These are phyloP conservation scores for Solanum clarkiae DNA, from an alignment of 257 asterid genomes.

Conservation along the genomic window DNA sequence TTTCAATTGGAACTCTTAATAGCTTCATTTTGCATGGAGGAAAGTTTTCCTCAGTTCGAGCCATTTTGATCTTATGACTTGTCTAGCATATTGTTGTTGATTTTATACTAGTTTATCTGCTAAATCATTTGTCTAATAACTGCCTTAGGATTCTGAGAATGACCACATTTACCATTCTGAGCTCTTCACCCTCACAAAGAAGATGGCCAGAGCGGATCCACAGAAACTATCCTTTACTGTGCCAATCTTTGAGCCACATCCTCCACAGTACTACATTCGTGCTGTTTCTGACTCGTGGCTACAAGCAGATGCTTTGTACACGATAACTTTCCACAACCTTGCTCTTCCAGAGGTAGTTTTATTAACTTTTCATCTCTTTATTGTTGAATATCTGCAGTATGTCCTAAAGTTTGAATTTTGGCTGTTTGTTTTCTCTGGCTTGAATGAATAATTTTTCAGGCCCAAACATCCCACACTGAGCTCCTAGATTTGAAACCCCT, in stretches of 20 bases:
- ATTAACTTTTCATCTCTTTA: neutral
- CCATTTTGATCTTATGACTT: neutral
- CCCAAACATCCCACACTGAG: constrained; percentile 81
- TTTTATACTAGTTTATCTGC: neutral
- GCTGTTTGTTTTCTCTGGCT: neutral
- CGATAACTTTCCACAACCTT: constrained; percentile 79
- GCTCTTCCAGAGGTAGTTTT: constrained; percentile 83
- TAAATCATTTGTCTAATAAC: neutral
- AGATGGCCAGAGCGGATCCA: constrained; percentile 81
- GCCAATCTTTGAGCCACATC: constrained; percentile 99
- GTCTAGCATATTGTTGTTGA: neutral
- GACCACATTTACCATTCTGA: constrained; percentile 97
- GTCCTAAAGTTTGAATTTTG: neutral
- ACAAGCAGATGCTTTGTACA: constrained; percentile 81
- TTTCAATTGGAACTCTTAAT: neutral
- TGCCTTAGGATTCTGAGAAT: constrained; percentile 84
- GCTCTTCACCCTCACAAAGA: constrained; percentile 75
- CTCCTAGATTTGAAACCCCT: constrained; percentile 95
- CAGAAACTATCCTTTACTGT: constrained; percentile 88
- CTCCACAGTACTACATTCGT: constrained; percentile 90
- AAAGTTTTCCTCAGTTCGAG: neutral
- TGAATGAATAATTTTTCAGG: constrained; percentile 33
- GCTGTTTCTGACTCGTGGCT: constrained; percentile 95
- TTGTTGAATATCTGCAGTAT: neutral
- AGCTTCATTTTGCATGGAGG: neutral